Base-by-base conservation (phyloP, 495 filamentous ascomycete species). In the Aspergillus cristatus region DNA sequence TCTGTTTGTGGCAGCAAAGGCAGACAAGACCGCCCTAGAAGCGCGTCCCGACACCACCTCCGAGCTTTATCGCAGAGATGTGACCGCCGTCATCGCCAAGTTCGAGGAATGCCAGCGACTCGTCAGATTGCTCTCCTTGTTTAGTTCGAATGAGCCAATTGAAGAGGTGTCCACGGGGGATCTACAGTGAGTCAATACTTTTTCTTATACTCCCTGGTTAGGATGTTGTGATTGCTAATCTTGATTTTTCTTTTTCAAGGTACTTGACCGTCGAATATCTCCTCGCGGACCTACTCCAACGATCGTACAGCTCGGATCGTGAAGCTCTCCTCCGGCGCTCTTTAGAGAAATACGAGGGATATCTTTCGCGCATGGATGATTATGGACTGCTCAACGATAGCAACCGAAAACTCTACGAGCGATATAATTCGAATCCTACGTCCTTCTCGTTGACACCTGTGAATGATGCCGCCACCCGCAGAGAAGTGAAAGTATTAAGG, bases 141-240 rank as follows among this genome's bases (percentile, higher is more conserved):
- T 96, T 71, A 91, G 86, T 51, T 72, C 80, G 6, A 97, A 98
- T 57, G 91, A 98, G 55, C 71, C 75, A 2, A 59, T 94, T 22
- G 93, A 97, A 38, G 91, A 98, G 67, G 65, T 97, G 18, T 69
- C 83, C 8, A 90, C 88, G 8, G 71, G 70, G n/a, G 79, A 91
- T 58, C 58, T 98, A 30, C 83, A 81, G 73, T 94, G 74, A 31
- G 6, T 30, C 50, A 43, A 53, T 40, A 44, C 55, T 50, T 49
- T 40, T 5, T 14, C 10, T 11, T 26, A 26, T 26, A 58, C 37
- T 51, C 51, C 26, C 53, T 60, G 42, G 45, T 65, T 31, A 37
- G 53, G 28, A 57, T 15, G 18, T 22, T 7, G 15, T 22, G 40
- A 6, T 35, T 18, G 37, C 54, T 59, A 40, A 58, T 46, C 8